Conservation (phyloP, 768 basidiomycete species). For the Phlegmacium glaucopus region DNA sequence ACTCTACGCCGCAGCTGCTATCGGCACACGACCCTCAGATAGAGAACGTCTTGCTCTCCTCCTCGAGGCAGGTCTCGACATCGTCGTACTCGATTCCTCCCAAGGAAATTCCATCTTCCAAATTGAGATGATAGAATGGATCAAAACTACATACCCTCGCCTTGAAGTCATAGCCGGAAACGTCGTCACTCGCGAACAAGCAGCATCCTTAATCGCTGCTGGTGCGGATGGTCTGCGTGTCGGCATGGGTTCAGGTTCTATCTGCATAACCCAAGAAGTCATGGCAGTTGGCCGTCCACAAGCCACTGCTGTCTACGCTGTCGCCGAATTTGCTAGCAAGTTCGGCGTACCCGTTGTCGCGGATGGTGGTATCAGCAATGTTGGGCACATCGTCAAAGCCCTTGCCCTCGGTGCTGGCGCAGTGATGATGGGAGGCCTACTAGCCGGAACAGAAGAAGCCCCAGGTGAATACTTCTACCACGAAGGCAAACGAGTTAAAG, state of each 20-base stretch:
- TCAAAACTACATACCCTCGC: constrained; percentile 80
- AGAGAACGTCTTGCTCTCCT: constrained; percentile 80
- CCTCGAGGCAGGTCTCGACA: constrained; percentile 92
- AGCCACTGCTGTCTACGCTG: constrained; percentile 96
- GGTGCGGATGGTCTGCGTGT: constrained; percentile 95
- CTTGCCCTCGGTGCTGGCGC: constrained; percentile 90
- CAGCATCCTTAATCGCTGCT: constrained; percentile 87
- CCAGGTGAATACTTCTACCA: constrained; percentile 99
- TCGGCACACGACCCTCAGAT: constrained; percentile 91
- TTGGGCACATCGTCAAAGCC: constrained; percentile 98
- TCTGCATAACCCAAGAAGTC: constrained; percentile 99
- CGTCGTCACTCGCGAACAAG: constrained; percentile 97
- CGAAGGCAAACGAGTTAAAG: constrained; percentile 97
- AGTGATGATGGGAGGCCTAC: constrained; percentile 97
- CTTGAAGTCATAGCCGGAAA: constrained; percentile 97
- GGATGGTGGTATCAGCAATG: constrained; percentile 93
- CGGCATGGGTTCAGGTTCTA: constrained; percentile 98
- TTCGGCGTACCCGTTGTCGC: constrained; percentile 97
- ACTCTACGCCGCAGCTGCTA: constrained; percentile 92
- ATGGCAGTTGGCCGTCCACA: constrained; percentile 99
- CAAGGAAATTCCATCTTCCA: constrained; percentile 96
- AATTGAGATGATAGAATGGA: constrained; percentile 91
- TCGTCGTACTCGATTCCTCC: constrained; percentile 91
- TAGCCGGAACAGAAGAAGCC: constrained; percentile 95
- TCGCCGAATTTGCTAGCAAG: constrained; percentile 87